phyloP scores from a whole-genome alignment of 2,329 filamentous ascomycete species.

The Trichoderma sp. region DNA sequence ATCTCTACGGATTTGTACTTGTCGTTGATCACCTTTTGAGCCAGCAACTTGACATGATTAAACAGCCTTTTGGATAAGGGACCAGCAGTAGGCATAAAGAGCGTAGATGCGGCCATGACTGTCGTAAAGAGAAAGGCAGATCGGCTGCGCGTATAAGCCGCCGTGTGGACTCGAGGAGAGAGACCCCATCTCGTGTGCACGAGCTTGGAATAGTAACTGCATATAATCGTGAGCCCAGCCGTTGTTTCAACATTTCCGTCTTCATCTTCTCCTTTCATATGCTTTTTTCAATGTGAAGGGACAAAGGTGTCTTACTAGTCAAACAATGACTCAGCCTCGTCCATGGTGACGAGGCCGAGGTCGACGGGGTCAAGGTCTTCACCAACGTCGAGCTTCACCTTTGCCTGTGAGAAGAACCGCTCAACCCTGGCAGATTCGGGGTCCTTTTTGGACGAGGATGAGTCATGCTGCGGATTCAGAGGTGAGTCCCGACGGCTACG shows the following conservation, averaged over 20 bases:
- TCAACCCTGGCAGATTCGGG: slow-evolving; percentile 50
- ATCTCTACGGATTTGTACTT: slow-evolving; percentile 73
- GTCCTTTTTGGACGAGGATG: slow-evolving; percentile 31
- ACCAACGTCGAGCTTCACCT: slow-evolving; percentile 65
- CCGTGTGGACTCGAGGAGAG: slow-evolving; percentile 67
- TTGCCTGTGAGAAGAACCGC: slow-evolving; percentile 68
- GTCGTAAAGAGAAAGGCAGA: slow-evolving; percentile 75
- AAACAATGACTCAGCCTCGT: slow-evolving; percentile 56
- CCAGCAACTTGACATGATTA: slow-evolving; percentile 65
- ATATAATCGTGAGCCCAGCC: slow-evolving; percentile 5
- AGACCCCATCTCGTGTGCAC: slow-evolving; percentile 76
- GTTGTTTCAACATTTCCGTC: not conserved
- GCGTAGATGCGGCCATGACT: slow-evolving; percentile 67
- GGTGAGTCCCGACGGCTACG: slow-evolving; percentile 37
- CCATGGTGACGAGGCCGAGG: slow-evolving; percentile 67
- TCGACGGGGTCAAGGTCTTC: slow-evolving; percentile 69
- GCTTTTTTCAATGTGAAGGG: not conserved
- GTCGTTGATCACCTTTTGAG: slow-evolving; percentile 62
- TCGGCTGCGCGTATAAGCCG: slow-evolving; percentile 66
- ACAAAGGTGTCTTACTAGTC: slow-evolving; percentile 13
- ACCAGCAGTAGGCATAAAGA: slow-evolving; percentile 67
- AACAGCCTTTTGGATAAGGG: slow-evolving; percentile 68
- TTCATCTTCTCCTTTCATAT: not conserved
- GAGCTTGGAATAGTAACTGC: slow-evolving; percentile 69
- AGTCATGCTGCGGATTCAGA: slow-evolving; percentile 30